Base-by-base conservation (phyloP, 805 yeast species). In the Kuraishia cidri region DNA sequence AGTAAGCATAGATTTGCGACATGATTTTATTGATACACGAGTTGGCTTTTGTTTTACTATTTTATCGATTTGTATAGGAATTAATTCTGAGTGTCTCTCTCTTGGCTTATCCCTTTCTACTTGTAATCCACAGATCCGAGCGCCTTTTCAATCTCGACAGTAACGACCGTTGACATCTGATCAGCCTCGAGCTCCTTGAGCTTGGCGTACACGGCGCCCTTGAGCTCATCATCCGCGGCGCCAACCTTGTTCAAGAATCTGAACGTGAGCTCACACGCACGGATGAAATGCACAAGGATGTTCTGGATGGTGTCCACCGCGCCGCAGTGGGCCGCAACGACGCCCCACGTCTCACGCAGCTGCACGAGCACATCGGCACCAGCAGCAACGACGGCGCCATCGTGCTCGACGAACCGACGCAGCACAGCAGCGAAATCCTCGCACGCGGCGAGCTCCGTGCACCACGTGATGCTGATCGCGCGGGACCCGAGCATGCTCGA, bases 381-480 rank as follows among this genome's bases (percentile, higher is more conserved):
- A 9, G 23, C 4, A 9, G n/a, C n/a, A 6, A 22, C 32, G 4
- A 20, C 10, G 9, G 19, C 3, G 5, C 17, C 30, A 11, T n/a
- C n/a, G n/a, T n/a, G n/a, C n/a, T n/a, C n/a, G n/a, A n/a, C n/a
- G n/a, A n/a, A n/a, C n/a, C n/a, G n/a, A n/a, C n/a, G n/a, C n/a
- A n/a, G n/a, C n/a, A n/a, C n/a, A n/a, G n/a, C n/a, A n/a, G n/a
- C n/a, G n/a, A n/a, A n/a, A n/a, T n/a, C n/a, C n/a, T n/a, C n/a
- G n/a, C n/a, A n/a, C 15, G 57, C 56, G 1, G 64, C 62, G 2
- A 65, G 37, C 41, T 74, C 72, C 2, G 77, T 63, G 43, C 80
- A 65, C 88, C 88, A 80, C 1, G 84, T 69, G 31, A 60, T 57
- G 1, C 60, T 35, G 26, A 52, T 26, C 19, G 30, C 35, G 34